Evolutionary conservation across 306 rosid genomes (phyloP), one percentile per base, ranked within the genome.

Genomic region (Urtica urens): DNA sequence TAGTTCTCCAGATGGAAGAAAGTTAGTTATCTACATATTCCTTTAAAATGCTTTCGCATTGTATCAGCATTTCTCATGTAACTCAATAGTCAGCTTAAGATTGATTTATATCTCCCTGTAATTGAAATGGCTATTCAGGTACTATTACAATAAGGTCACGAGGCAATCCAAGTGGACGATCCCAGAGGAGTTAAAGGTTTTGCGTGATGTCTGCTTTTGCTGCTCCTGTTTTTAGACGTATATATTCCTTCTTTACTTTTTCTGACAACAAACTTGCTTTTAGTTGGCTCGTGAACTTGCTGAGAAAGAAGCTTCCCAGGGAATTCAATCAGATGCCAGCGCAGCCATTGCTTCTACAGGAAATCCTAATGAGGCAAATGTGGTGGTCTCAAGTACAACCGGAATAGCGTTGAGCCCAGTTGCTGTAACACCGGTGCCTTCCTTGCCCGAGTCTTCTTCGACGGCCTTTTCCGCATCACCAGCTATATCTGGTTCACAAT

Each of bases 241-340:
- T 59, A 46, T 47, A n/a, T n/a, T n/a, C n/a, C n/a, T n/a, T n/a
- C n/a, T n/a, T n/a, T n/a, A n/a, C n/a, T 62, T 37, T 44, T 53
- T 62, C 46, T 54, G 15, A 78, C 43, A 51, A 63, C 31, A 44
- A 55, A 54, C 33, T 56, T 59, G 62, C 63, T 22, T 66, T 56
- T 75, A 92, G 99, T 52, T 82, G 79, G 99, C 96, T 65, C 96
- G 96, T 22, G 99, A 85, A 57, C 93, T 68, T 57, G 96, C 96
- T 44, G 83, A 79, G 60, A 79, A 73, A 72, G 75, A 82, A 58
- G 45, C 17, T 43, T 65, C 52, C 76, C 81, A 70, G 53, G 81
- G 85, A 57, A 46, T 28, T 30, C 86, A 58, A 53, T 49, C 76
- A 67, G 87, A 85, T 48, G 54, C 53, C 44, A 77, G 59, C 19